These are phyloP conservation scores for Pseudopediastrum boryanum DNA, from an alignment of 139 green algal genomes.

Conservation along the genomic window DNA sequence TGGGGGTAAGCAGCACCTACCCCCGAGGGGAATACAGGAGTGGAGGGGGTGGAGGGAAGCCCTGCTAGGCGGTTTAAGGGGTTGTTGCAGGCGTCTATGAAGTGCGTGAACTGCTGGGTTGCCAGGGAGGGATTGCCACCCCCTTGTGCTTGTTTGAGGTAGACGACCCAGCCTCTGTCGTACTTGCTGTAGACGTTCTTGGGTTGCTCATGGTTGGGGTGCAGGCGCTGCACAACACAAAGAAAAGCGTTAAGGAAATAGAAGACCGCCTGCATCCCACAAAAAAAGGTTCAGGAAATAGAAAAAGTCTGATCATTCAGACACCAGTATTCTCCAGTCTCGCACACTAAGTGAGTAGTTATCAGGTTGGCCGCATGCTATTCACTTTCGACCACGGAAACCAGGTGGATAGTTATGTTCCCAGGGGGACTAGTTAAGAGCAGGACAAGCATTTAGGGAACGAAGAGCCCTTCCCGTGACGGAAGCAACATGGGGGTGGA, in stretches of 20 bases:
- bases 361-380: too few relatives aligned
- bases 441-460: too few relatives aligned
- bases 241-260: background rate
- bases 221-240: constrained; percentile 24
- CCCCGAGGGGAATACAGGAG: background rate
- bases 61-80: constrained; percentile 21
- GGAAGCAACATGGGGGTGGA: too few relatives aligned
- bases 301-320: too few relatives aligned
- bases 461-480: too few relatives aligned
- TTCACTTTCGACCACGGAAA: too few relatives aligned
- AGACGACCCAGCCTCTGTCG: constrained; percentile 32
- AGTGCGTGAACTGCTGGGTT: background rate
- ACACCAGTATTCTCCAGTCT: too few relatives aligned
- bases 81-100: constrained; percentile 16
- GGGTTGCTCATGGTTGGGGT: constrained; percentile 39
- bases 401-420: too few relatives aligned
- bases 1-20: background rate
- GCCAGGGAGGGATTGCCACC: background rate
- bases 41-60: background rate
- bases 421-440: too few relatives aligned
- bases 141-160: constrained; percentile 15
- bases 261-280: background rate
- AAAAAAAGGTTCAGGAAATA: too few relatives aligned
- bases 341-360: too few relatives aligned
- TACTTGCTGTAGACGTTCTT: constrained; percentile 25